Conservation (phyloP, 1,139 yeast species). For the Debaryomycetaceae sp. region DNA sequence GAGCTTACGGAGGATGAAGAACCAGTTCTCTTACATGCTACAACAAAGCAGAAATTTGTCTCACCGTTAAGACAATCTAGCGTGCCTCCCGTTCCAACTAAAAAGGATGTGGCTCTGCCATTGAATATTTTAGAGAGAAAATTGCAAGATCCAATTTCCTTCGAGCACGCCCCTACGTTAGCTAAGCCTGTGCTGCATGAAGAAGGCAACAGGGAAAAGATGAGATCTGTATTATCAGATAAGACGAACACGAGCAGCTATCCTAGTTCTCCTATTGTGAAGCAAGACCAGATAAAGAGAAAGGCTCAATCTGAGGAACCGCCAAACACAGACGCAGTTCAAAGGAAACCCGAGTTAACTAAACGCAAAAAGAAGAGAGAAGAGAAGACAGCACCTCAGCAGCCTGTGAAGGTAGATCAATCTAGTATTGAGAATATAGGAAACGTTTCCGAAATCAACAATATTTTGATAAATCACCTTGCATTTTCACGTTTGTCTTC, state of each 20-base stretch:
- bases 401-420: slow-evolving; percentile 20
- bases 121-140: not conserved
- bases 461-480: slow-evolving; percentile 74
- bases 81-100: not conserved
- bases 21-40: slow-evolving; percentile 12
- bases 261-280: slow-evolving; percentile 11
- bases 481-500: slow-evolving; percentile 88
- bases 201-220: not conserved
- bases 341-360: slow-evolving; percentile 9
- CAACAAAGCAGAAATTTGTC: not conserved
- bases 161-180: not conserved
- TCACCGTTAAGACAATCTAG: not conserved
- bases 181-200: slow-evolving; percentile 4
- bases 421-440: slow-evolving; percentile 29
- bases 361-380: slow-evolving; percentile 9
- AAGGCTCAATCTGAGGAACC: slow-evolving; percentile 33
- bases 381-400: slow-evolving; percentile 6
- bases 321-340: slow-evolving; percentile 10
- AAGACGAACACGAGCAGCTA: slow-evolving; percentile 20
- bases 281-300: slow-evolving; percentile 9
- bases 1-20: slow-evolving; percentile 42
- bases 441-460: slow-evolving; percentile 50
- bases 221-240: slow-evolving; percentile 16
- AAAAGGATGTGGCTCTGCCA: not conserved
- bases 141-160: not conserved